A percentile compares a stretch with the other conserved stretches of the same genome.
These are phyloP conservation scores for Pseudocercospora macadamiae DNA, from an alignment of 2,329 filamentous ascomycete species.

Conservation along the genomic window DNA sequence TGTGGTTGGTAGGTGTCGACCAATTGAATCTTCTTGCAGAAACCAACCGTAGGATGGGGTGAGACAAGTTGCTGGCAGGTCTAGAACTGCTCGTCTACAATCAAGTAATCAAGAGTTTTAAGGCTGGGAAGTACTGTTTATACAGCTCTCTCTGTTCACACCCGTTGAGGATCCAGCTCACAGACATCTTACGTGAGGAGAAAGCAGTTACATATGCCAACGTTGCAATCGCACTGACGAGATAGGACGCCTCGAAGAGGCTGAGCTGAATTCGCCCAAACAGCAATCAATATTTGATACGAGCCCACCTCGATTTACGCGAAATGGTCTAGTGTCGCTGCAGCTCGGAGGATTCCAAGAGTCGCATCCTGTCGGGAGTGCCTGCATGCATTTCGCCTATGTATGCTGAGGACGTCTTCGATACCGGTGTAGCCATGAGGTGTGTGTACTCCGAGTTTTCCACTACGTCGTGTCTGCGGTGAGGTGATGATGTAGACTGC, in stretches of 20 bases:
- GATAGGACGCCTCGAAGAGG: slow-evolving; percentile 2
- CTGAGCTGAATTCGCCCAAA: not conserved
- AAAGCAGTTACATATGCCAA: not conserved
- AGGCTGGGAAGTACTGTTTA: no score
- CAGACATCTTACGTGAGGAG: slow-evolving; percentile 1
- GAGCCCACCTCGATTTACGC: not conserved
- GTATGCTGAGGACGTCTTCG: slow-evolving; percentile 1
- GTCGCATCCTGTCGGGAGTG: not conserved
- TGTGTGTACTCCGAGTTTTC: not conserved
- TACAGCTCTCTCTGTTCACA: no score
- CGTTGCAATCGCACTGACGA: not conserved
- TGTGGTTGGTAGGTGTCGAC: not conserved
- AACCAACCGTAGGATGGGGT: not conserved
- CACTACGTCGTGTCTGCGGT: not conserved
- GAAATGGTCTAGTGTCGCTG: not conserved
- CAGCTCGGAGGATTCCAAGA: not conserved
- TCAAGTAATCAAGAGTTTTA: no score
- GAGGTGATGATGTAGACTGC: not conserved
- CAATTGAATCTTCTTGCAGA: not conserved
- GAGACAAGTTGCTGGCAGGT: not conserved
- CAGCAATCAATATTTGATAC: not conserved
- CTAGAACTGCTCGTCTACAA: no score
- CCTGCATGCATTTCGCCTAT: not conserved
- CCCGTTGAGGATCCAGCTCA: not conserved
- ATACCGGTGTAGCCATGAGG: not conserved